Evolutionary conservation across 768 basidiomycete genomes (phyloP).

Genomic region (Podaxis carcinomalis): DNA sequence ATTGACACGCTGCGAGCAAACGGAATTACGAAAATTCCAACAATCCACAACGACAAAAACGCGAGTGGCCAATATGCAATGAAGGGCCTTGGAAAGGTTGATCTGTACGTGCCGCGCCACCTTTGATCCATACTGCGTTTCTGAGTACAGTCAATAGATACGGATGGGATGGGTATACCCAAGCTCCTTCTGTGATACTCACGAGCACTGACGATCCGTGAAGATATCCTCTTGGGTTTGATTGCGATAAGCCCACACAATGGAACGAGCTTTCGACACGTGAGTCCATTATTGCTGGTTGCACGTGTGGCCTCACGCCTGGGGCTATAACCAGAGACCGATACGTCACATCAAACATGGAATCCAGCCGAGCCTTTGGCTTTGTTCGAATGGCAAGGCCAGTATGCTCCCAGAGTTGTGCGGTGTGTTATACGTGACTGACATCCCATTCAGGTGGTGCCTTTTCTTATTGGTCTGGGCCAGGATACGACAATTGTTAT

Average conservation of each 20-base stretch:
- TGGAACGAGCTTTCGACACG: conserved; percentile 44
- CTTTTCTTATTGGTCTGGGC: conserved; percentile 35
- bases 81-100: conserved; percentile 29
- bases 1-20: conserved; percentile 30
- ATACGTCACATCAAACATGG: conserved; percentile 26
- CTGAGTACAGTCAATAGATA: not conserved
- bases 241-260: conserved; percentile 52
- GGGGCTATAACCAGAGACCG: conserved; percentile 18
- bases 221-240: conserved; percentile 59
- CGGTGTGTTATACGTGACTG: not conserved
- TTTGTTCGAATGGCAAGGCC: conserved; percentile 34
- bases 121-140: not conserved
- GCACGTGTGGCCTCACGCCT: not conserved
- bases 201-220: not conserved
- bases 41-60: conserved; percentile 31
- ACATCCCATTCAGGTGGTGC: conserved; percentile 23
- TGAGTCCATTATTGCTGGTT: conserved; percentile 12
- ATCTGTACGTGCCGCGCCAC: conserved; percentile 19
- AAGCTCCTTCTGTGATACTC: not conserved
- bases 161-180: conserved; percentile 6
- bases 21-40: conserved; percentile 33
- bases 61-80: conserved; percentile 25
- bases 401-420: not conserved
- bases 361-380: conserved; percentile 34
- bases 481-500: conserved; percentile 29